These are phyloP conservation scores for Leccinum subgranulosum DNA, from an alignment of 768 basidiomycete genomes.

Conservation along the genomic window DNA sequence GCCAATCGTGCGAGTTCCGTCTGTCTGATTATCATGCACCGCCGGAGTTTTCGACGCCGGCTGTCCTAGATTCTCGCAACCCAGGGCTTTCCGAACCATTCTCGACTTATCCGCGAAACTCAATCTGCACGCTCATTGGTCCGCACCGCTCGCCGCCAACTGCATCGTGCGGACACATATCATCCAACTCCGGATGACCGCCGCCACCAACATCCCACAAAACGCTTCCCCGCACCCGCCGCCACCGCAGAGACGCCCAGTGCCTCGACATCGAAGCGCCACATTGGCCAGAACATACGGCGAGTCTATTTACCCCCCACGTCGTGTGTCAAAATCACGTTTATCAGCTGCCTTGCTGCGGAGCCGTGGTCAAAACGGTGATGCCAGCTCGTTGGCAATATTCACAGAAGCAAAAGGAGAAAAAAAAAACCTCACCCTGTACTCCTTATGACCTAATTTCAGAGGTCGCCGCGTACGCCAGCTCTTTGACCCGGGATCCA, in stretches of 20 bases:
- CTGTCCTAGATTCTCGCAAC: neutral
- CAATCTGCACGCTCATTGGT: neutral
- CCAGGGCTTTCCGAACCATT: no score
- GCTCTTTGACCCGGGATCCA: neutral
- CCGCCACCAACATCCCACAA: neutral
- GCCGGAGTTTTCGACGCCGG: neutral
- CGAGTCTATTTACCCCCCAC: slow-evolving; percentile 1
- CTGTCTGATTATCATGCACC: neutral
- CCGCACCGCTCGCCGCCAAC: neutral
- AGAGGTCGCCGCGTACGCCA: no score
- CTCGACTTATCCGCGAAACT: neutral
- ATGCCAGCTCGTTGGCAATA: neutral
- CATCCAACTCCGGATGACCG: slow-evolving; percentile 4
- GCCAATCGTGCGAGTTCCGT: neutral
- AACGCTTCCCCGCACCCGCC: slow-evolving; percentile 20
- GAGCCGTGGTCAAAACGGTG: neutral
- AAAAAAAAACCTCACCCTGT: neutral
- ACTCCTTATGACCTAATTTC: neutral
- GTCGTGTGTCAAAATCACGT: slow-evolving; percentile 4
- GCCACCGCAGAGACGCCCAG: slow-evolving; percentile 22
- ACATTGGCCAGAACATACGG: slow-evolving; percentile 10
- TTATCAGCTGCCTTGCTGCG: neutral
- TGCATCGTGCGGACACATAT: neutral
- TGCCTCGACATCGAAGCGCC: slow-evolving; percentile 6
- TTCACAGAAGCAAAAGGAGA: neutral